Evolutionary conservation across 2,329 filamentous ascomycete species (phyloP), one percentile per base, ranked within the genome.

Genomic region (Cercospora zeina): DNA sequence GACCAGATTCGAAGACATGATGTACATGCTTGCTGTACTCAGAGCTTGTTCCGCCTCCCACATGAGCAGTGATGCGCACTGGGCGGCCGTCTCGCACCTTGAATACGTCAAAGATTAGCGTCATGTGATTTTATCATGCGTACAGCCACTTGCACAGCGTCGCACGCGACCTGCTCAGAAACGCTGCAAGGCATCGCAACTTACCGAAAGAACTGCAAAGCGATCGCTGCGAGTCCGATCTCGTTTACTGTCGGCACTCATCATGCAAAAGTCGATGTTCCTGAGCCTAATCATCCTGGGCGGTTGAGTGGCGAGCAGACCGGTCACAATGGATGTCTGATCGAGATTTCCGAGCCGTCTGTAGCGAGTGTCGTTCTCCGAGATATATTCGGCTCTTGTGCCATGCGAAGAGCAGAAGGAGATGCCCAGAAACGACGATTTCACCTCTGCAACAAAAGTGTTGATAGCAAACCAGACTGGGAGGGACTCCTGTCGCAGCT

Each of bases 401-500:
- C 61, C 61, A 7, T 63, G 61, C 9, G 57, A 56, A 10, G 57
- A 42, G 37, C 61, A 63, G 7, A 9, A 36, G 19, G 57, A 55
- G 6, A 63, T 31, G 10, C 61, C 61, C 13, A 45, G 36, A 42
- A 63, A 60, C 6, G 53, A 53, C 9, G 61, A 59, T 30, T 54
- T 63, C 3, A 63, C 34, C 31, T 63, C 61, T 11, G 63, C 59
- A 7, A 65, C 66, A 47, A 69, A 70, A 10, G 53, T 62, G 58
- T 65, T 67, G 34, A 45, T 50, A 0, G 59, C 51, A 33, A 68
- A 69, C 62, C 64, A 70, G n/a, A 69, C 47, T 1, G 64, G 66
- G 13, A 69, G 56, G 3, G 65, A 63, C 45, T 70, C 68, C 19
- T 56, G 36, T 10, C 67, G 64, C 4, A 65, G 56, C 34, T 65